Conservation (phyloP, 2,329 filamentous ascomycete species). For the Colletotrichum tamarilloi region DNA sequence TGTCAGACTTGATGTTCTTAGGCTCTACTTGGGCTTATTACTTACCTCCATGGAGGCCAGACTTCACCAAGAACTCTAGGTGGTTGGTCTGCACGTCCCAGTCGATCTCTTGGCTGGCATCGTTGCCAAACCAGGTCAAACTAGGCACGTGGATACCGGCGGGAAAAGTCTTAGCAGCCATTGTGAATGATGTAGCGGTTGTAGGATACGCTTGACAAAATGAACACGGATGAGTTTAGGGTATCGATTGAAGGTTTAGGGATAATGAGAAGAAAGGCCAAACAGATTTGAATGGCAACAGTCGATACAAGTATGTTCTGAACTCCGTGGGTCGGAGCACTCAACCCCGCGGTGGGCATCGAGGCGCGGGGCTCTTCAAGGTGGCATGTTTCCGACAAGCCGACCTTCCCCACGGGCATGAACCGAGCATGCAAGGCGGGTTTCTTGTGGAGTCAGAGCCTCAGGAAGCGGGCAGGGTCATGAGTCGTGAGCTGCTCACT, state of each 20-base stretch:
- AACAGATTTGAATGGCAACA: not conserved
- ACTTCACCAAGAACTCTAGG: conserved; percentile 63
- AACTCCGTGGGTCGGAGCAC: not conserved
- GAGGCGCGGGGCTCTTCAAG: conserved; percentile 1
- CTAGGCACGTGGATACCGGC: conserved; percentile 67
- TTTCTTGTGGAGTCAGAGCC: not conserved
- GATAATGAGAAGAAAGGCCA: not conserved
- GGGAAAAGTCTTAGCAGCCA: conserved; percentile 50
- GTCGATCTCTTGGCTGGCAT: conserved; percentile 62
- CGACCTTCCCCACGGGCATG: conserved; percentile 10
- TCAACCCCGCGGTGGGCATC: not conserved
- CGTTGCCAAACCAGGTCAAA: conserved; percentile 64
- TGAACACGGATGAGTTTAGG: not conserved
- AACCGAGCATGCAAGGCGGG: conserved; percentile 4
- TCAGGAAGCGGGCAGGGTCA: not conserved
- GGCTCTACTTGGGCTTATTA: not conserved
- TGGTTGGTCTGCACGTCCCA: conserved; percentile 65
- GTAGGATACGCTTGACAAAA: not conserved
- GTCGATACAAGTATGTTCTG: conserved; percentile 31
- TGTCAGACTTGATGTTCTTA: not conserved
- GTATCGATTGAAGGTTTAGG: not conserved
- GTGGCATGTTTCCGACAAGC: conserved; percentile 22
- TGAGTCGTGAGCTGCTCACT: not conserved
- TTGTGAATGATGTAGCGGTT: conserved; percentile 40
- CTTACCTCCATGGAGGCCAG: conserved; percentile 61